Conservation (phyloP, 345 rosid genomes). For the Physaria fendleri region DNA sequence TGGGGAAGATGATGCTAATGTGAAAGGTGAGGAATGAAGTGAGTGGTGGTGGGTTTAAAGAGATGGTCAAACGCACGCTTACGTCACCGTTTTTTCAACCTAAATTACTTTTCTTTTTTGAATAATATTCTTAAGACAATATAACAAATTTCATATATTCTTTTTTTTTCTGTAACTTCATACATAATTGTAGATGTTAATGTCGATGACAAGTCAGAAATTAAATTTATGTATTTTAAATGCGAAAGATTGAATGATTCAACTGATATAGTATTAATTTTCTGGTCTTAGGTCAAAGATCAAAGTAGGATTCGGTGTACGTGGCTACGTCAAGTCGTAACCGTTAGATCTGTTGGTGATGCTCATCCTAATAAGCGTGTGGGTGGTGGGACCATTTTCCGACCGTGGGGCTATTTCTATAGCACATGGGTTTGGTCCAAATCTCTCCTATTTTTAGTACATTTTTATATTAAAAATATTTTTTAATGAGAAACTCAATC, state of each 20-base stretch:
- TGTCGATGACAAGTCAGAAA: neutral
- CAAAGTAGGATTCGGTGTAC: neutral
- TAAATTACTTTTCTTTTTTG: neutral
- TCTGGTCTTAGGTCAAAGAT: neutral
- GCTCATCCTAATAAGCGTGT: no score
- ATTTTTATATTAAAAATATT: no score
- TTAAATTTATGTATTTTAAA: no score
- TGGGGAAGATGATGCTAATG: slow-evolving; percentile 47
- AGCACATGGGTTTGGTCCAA: slow-evolving; percentile 26
- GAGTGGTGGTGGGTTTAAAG: slow-evolving; percentile 34
- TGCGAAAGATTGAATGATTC: neutral
- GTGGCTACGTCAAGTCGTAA: neutral
- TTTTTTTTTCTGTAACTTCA: neutral
- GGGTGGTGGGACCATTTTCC: slow-evolving; percentile 12
- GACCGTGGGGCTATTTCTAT: slow-evolving; percentile 17
- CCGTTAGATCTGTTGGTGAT: neutral
- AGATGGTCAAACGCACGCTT: slow-evolving; percentile 25
- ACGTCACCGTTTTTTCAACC: slow-evolving; percentile 22
- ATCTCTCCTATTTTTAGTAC: slow-evolving; percentile 2
- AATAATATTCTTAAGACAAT: neutral
- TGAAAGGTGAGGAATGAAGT: slow-evolving; percentile 23
- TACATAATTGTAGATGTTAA: no score
- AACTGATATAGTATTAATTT: no score
- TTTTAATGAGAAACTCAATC: no score
- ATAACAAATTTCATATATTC: no score